Evolutionary conservation across 108 stramenopile genomes (phyloP).

Genomic region (Pelagomonas calceolata): DNA sequence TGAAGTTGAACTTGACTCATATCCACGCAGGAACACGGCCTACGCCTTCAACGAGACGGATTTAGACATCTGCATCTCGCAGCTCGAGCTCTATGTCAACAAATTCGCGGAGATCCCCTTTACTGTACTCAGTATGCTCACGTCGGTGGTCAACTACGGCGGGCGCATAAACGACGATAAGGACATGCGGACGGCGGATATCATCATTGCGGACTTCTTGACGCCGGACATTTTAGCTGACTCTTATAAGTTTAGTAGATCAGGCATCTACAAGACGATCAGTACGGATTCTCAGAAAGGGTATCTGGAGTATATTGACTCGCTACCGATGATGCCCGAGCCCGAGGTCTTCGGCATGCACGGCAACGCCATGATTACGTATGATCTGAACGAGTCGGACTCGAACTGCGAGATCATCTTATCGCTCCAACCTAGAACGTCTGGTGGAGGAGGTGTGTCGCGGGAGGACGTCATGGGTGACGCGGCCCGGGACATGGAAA

Average conservation of each 20-base stretch:
- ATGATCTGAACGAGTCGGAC: conserved; percentile 47
- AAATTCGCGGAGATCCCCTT: conserved; percentile 47
- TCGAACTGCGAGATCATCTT: conserved; percentile 41
- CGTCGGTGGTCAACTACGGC: conserved; percentile 56
- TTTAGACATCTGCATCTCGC: conserved; percentile 46
- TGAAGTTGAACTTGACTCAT: no score
- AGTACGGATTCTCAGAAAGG: conserved; percentile 26
- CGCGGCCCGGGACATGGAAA: conserved; percentile 38
- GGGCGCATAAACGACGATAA: conserved; percentile 59
- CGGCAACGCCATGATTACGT: conserved; percentile 54
- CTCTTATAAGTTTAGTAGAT: conserved; percentile 24
- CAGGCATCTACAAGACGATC: conserved; percentile 32
- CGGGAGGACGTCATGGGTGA: conserved; percentile 42
- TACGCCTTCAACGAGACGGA: conserved; percentile 64
- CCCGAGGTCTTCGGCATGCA: conserved; percentile 63
- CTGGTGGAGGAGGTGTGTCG: conserved; percentile 19
- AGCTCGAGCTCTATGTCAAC: conserved; percentile 52
- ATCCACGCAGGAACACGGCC: no score
- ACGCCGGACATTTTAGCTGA: conserved; percentile 29
- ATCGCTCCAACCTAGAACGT: conserved; percentile 33
- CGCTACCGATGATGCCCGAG: conserved; percentile 49
- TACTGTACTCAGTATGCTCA: conserved; percentile 37
- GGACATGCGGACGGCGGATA: conserved; percentile 59
- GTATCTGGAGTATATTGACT: conserved; percentile 49
- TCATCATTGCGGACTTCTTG: conserved; percentile 51